These are phyloP conservation scores for Amanita muscaria DNA, from an alignment of 768 basidiomycete species.

Conservation along the genomic window DNA sequence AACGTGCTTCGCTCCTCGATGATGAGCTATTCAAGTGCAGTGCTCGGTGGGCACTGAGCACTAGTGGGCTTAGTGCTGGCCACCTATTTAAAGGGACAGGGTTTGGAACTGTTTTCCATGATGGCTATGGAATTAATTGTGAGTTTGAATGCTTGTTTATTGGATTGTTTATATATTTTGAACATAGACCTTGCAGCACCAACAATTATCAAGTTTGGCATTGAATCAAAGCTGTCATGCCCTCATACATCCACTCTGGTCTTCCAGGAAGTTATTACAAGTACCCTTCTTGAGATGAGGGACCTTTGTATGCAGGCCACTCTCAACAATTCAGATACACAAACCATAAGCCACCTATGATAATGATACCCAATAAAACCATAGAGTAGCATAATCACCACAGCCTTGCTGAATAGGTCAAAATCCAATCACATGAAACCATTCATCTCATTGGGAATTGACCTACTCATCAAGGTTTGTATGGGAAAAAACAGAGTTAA, in stretches of 20 bases:
- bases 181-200: slow-evolving; percentile 73
- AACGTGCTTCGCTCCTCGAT: slow-evolving; percentile 58
- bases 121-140: slow-evolving; percentile 96
- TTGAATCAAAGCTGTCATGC: slow-evolving; percentile 80
- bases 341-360: slow-evolving; percentile 24
- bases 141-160: slow-evolving; percentile 39
- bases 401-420: slow-evolving; percentile 4
- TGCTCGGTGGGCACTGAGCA: slow-evolving; percentile 81
- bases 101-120: slow-evolving; percentile 72
- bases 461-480: slow-evolving; percentile 5
- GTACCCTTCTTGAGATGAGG: slow-evolving; percentile 65
- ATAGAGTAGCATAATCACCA: background rate
- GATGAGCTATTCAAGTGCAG: slow-evolving; percentile 70
- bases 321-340: slow-evolving; percentile 12
- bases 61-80: slow-evolving; percentile 83
- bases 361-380: background rate
- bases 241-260: slow-evolving; percentile 57
- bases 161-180: too few relatives aligned
- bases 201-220: slow-evolving; percentile 79
- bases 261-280: slow-evolving; percentile 55
- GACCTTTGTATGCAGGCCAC: slow-evolving; percentile 33
- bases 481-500: slow-evolving; percentile 4
- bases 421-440: background rate
- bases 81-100: slow-evolving; percentile 85
- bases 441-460: background rate